Base-by-base conservation (phyloP, 225 moss, liverwort and hornwort genomes). In the Rhytidiadelphus loreus region DNA sequence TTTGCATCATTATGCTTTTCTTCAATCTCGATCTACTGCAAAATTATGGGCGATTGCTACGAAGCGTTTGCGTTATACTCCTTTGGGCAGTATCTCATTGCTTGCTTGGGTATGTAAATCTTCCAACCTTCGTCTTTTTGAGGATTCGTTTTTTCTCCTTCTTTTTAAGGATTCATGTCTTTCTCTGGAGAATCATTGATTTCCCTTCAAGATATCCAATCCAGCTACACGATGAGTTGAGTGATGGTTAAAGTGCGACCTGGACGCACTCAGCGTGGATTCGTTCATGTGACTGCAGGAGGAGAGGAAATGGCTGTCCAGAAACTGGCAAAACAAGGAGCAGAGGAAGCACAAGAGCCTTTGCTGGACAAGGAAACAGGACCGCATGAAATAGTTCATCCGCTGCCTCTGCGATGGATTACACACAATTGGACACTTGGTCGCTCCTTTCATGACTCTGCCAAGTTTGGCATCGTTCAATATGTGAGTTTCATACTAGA, bases 61-160 rank as follows among this genome's bases (percentile, higher is more conserved):
- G 98, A 98, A 91, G 98, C 98, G 58, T 98, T 96, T 92, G 98
- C 98, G 44, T 87, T 98, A 22, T 97, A 98, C 88, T 95, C 98
- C 41, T 98, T 98, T 91, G 98, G 98, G 78, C 91, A 91, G 82
- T 98, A 95, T 91, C 92, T 98, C 59, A 96, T 97, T 89, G 96
- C 95, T 70, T 98, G 98, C 90, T 72, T 98, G 92, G 98, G 98
- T 98, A 84, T 74, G 93, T 83, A 35, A 60, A 69, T 82, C 68
- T 46, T 89, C 52, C 50, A 82, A 81, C 37, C 77, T 48, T 71
- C 15, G 25, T 76, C 75, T n/a, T 69, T 82, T 62, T 5, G 41
- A 60, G 16, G 25, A 50, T 48, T 82, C 25, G 1, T 64, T 32
- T 86, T 64, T 65, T 65, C 35, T 33, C 46, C 17, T 24, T 48